Conservation (phyloP, 2,329 filamentous ascomycete genomes). For the Aspergillus aculeatinus region DNA sequence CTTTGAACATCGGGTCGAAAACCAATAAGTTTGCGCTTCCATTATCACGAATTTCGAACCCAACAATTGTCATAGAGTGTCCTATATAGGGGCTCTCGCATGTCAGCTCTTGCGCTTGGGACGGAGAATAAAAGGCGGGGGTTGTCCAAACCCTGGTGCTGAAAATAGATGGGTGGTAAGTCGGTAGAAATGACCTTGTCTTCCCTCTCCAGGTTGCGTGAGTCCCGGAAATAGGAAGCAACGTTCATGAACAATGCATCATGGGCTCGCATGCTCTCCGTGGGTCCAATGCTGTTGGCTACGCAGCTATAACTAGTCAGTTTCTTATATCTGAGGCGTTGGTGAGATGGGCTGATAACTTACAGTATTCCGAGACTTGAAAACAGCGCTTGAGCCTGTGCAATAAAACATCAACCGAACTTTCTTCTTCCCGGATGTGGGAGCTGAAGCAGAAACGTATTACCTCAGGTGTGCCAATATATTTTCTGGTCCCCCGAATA, state of each 20-base stretch:
- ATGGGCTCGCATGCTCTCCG: slow-evolving; percentile 47
- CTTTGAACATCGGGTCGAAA: slow-evolving; percentile 82
- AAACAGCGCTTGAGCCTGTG: slow-evolving; percentile 75
- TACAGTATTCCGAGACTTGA: slow-evolving; percentile 66
- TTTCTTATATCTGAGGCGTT: not conserved
- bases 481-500: slow-evolving; percentile 84
- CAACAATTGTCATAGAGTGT: slow-evolving; percentile 88
- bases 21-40: slow-evolving; percentile 72
- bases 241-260: slow-evolving; percentile 65
- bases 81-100: slow-evolving; percentile 48
- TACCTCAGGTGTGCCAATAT: slow-evolving; percentile 90
- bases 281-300: slow-evolving; percentile 58
- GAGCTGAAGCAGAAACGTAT: not conserved
- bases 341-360: slow-evolving; percentile 25
- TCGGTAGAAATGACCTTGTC: slow-evolving; percentile 69
- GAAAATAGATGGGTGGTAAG: slow-evolving; percentile 84
- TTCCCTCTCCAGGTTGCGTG: slow-evolving; percentile 48
- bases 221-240: slow-evolving; percentile 70
- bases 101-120: not conserved
- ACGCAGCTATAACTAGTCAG: slow-evolving; percentile 50
- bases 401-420: slow-evolving; percentile 11
- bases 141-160: slow-evolving; percentile 64
- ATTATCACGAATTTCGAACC: slow-evolving; percentile 68
- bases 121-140: not conserved
- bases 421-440: not conserved